Evolutionary conservation across 331 rosid species (phyloP).

Genomic region (Prunus yedoensis): DNA sequence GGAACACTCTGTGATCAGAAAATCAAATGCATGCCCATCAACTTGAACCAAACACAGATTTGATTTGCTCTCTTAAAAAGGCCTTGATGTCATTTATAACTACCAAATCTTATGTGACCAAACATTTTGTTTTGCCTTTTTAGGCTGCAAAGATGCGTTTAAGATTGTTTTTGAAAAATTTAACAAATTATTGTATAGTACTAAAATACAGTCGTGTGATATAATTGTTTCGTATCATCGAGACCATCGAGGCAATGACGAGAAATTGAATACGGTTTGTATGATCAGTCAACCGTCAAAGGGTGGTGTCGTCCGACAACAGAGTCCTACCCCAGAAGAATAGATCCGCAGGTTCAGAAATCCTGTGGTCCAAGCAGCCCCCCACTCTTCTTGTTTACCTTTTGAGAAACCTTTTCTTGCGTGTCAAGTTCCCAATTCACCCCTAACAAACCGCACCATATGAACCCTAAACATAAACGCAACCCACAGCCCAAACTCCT

Average conservation of each 20-base stretch:
- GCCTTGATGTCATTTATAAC: neutral
- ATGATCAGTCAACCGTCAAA: neutral
- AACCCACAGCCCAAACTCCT: neutral
- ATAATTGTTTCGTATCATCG: no score
- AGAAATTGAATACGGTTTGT: no score
- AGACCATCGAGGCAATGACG: no score
- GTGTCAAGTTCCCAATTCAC: neutral
- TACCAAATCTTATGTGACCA: neutral
- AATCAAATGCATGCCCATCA: neutral
- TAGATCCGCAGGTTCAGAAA: constrained; percentile 15
- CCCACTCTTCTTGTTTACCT: neutral
- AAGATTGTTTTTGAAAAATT: no score
- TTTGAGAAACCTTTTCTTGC: neutral
- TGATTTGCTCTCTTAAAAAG: neutral
- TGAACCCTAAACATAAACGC: neutral
- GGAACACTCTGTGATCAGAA: no score
- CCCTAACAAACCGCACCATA: neutral
- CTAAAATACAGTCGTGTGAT: no score
- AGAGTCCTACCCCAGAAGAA: neutral
- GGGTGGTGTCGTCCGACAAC: neutral
- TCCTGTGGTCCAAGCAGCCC: neutral
- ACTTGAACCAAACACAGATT: neutral
- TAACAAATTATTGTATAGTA: no score
- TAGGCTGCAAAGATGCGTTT: no score
- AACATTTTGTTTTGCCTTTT: no score